phyloP scores from a whole-genome alignment of 2,329 filamentous ascomycete species.

The Cladobotryum mycophilum region DNA sequence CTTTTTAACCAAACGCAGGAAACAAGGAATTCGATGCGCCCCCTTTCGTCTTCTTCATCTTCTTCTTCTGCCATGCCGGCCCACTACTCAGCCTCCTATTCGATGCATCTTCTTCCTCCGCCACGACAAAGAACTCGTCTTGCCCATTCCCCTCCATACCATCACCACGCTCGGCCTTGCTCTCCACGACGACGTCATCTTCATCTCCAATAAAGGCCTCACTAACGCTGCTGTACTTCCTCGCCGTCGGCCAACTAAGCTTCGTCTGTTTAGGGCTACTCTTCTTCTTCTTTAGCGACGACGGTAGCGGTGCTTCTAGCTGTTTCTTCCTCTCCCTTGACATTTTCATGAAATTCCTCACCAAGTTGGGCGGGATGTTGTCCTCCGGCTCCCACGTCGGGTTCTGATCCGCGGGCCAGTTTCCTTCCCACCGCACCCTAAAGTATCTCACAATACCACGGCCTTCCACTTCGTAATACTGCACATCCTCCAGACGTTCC shows the following conservation, averaged over 20 bases:
- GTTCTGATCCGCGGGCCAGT: constrained; percentile 51
- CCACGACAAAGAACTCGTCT: constrained; percentile 26
- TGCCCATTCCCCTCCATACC: constrained; percentile 6
- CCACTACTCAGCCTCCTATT: not conserved
- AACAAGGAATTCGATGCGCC: not conserved
- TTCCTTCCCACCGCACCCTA: constrained; percentile 49
- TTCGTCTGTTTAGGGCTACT: constrained; percentile 19
- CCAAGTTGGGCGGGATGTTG: constrained; percentile 38
- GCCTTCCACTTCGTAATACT: constrained; percentile 31
- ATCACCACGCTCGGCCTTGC: not conserved
- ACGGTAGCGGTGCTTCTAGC: not conserved
- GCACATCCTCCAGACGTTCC: constrained; percentile 38
- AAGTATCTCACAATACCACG: constrained; percentile 37
- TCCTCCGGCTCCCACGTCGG: constrained; percentile 53
- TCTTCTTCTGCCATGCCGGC: constrained; percentile 1
- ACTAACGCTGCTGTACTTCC: constrained; percentile 24
- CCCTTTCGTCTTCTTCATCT: no score
- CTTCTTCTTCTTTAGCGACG: constrained; percentile 13
- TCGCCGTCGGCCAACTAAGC: constrained; percentile 16
- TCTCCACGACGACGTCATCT: constrained; percentile 6
- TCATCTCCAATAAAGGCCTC: constrained; percentile 22
- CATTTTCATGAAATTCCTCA: constrained; percentile 35
- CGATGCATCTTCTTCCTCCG: constrained; percentile 14
- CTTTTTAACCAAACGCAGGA: not conserved
- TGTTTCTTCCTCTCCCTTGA: constrained; percentile 17